Percentiles rank a stretch among this genome's conserved stretches.
These are phyloP conservation scores for Saccharomyces cerevisiae DNA, from an alignment of 805 yeast species.

Conservation along the genomic window DNA sequence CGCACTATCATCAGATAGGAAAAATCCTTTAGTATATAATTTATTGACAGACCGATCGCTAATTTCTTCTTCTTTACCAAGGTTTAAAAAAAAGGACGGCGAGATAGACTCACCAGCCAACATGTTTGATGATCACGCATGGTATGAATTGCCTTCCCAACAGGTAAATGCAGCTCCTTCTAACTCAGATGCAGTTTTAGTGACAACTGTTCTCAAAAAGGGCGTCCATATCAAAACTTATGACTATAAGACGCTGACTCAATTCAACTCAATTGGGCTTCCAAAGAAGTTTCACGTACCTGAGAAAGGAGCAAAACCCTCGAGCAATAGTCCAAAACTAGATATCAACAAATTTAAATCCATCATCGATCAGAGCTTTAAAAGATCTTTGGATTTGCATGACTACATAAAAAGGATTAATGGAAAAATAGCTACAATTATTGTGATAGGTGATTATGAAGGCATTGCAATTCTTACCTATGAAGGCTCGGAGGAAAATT, in stretches of 20 bases:
- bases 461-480: conserved; percentile 91
- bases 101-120: conserved; percentile 4
- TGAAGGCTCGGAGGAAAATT: conserved; percentile 41
- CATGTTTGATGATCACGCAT: background rate
- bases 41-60: conserved; percentile 85
- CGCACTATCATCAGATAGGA: conserved; percentile 35
- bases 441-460: conserved; percentile 89
- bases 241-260: conserved; percentile 14
- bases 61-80: conserved; percentile 84
- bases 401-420: conserved; percentile 63
- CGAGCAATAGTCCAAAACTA: conserved; percentile 25
- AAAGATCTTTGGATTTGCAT: conserved; percentile 52
- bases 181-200: conserved; percentile 21
- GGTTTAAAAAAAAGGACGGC: conserved; percentile 30
- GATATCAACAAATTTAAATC: conserved; percentile 49
- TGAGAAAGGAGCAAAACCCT: background rate
- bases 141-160: conserved; percentile 16
- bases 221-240: conserved; percentile 45
- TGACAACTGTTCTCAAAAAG: conserved; percentile 68
- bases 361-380: conserved; percentile 74
- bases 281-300: conserved; percentile 11
- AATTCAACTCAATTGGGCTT: conserved; percentile 22
- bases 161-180: background rate
- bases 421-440: conserved; percentile 60
- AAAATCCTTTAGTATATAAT: conserved; percentile 84